Percentiles rank a stretch among this genome's conserved stretches.
Conservation (phyloP, 1,284 basidiomycete species). For the Ganoderma leucocontextum region DNA sequence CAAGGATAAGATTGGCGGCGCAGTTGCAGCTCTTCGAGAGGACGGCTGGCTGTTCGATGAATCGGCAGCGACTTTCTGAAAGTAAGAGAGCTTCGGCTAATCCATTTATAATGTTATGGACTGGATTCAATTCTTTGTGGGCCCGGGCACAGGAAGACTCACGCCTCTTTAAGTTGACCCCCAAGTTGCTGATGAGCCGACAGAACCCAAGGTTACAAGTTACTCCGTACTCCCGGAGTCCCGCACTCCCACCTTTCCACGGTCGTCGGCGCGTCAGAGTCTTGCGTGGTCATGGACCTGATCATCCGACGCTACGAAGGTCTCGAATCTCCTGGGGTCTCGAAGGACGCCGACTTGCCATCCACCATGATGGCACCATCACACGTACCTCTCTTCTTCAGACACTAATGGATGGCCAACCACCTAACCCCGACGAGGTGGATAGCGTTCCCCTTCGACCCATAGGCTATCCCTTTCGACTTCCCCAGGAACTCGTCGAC, state of each 20-base stretch:
- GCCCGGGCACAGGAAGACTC: neutral
- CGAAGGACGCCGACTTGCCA: too few relatives aligned
- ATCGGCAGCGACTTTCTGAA: neutral
- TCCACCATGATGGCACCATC: too few relatives aligned
- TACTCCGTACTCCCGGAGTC: neutral
- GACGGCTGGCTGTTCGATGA: constrained; percentile 55
- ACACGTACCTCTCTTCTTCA: too few relatives aligned
- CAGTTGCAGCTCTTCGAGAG: constrained; percentile 49
- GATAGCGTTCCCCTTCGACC: neutral
- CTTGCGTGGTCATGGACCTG: too few relatives aligned
- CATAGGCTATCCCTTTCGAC: neutral
- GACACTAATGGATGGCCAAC: too few relatives aligned
- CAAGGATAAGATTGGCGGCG: constrained; percentile 49
- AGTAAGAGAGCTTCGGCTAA: neutral
- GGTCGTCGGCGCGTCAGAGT: neutral
- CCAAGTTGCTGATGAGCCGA: neutral
- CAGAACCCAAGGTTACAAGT: neutral
- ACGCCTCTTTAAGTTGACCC: neutral
- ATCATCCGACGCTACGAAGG: too few relatives aligned
- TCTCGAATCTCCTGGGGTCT: too few relatives aligned
- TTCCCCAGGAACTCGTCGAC: neutral
- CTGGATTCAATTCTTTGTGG: neutral
- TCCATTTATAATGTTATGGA: neutral
- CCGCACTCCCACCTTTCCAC: neutral
- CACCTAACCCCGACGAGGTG: neutral